These are phyloP conservation scores for Candida xiaguanensis DNA, from an alignment of 805 yeast species.

Conservation along the genomic window DNA sequence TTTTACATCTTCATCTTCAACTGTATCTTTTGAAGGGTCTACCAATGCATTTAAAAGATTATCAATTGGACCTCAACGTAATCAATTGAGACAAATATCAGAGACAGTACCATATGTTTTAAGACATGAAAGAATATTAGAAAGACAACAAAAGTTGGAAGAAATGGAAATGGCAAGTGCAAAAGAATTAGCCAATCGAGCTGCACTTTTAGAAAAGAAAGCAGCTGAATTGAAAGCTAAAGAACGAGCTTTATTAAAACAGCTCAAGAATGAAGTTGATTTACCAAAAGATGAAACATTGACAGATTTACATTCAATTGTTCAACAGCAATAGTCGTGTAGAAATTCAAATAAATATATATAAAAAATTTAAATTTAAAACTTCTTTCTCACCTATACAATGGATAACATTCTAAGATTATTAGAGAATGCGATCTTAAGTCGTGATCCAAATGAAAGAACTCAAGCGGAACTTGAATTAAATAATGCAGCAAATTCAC, in stretches of 20 bases:
- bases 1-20: conserved; percentile 28
- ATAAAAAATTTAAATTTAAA: not conserved
- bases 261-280: conserved; percentile 22
- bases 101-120: conserved; percentile 84
- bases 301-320: conserved; percentile 47
- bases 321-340: conserved; percentile 9
- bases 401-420: conserved; percentile 54
- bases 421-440: conserved; percentile 76
- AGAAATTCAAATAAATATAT: not conserved
- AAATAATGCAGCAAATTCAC: conserved; percentile 62
- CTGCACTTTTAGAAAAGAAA: conserved; percentile 71
- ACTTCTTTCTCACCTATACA: not conserved
- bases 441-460: conserved; percentile 63
- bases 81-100: conserved; percentile 69
- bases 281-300: conserved; percentile 47
- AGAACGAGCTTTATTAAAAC: conserved; percentile 52
- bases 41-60: conserved; percentile 36
- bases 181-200: conserved; percentile 65
- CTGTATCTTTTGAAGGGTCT: conserved; percentile 22
- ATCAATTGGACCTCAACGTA: conserved; percentile 48
- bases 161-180: conserved; percentile 79
- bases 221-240: conserved; percentile 69
- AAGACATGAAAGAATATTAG: conserved; percentile 69
- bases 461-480: conserved; percentile 77
- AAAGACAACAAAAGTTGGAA: conserved; percentile 74